Percentiles rank a stretch among this genome's conserved stretches.
Conservation (phyloP, 2,329 filamentous ascomycete genomes). For the Talaromyces sp. region DNA sequence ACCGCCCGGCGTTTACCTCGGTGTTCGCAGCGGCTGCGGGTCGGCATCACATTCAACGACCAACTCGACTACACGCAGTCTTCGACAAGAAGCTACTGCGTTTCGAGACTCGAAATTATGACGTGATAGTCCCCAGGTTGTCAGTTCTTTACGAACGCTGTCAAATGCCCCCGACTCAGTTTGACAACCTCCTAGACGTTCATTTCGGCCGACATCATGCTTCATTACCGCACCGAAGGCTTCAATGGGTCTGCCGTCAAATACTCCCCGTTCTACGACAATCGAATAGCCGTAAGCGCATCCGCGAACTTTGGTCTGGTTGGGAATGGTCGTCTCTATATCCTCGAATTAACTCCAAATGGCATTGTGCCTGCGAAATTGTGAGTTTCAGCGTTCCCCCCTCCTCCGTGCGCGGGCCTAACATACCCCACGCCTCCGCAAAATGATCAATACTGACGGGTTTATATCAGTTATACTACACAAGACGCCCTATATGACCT, state of each 20-base stretch:
- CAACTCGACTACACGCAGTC: background rate
- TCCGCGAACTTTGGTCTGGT: conserved; percentile 97
- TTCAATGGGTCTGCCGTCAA: conserved; percentile 97
- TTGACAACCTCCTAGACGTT: background rate
- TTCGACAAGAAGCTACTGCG: background rate
- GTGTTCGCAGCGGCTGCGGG: conserved; percentile 1
- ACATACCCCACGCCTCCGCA: conserved; percentile 4
- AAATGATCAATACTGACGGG: background rate
- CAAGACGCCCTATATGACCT: conserved; percentile 96
- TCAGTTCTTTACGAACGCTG: background rate
- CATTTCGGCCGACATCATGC: conserved; percentile 54
- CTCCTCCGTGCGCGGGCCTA: background rate
- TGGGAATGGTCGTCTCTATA: conserved; percentile 81
- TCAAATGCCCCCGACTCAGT: background rate
- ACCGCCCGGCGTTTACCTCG: conserved; percentile 7
- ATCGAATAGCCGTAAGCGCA: conserved; percentile 79
- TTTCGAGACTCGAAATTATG: background rate
- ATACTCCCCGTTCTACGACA: conserved; percentile 98
- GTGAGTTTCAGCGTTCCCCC: conserved; percentile 43
- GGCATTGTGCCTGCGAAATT: conserved; percentile 81
- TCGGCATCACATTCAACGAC: conserved; percentile 12
- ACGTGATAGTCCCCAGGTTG: background rate
- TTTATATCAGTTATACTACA: conserved; percentile 76
- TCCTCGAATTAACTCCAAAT: conserved; percentile 73
- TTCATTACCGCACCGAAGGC: conserved; percentile 88